These are phyloP conservation scores for Candida labiduridarum DNA, from an alignment of 1,139 yeast species.

Conservation along the genomic window DNA sequence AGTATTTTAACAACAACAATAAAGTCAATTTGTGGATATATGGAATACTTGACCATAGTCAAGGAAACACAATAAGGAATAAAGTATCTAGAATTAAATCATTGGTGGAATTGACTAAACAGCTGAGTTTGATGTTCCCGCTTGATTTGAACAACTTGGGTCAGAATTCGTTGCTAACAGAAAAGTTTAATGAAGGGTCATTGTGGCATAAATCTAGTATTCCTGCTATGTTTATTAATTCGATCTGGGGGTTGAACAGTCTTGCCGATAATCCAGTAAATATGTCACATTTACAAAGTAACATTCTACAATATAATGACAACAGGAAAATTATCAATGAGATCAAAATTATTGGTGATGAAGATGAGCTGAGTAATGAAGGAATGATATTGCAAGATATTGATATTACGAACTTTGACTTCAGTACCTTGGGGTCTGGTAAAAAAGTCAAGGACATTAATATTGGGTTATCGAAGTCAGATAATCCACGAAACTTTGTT, in stretches of 20 bases:
- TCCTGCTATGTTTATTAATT: slow-evolving; percentile 32
- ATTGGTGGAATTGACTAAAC: slow-evolving; percentile 44
- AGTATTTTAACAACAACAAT: slow-evolving; percentile 62
- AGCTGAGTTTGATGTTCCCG: slow-evolving; percentile 56
- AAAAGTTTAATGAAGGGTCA: slow-evolving; percentile 22
- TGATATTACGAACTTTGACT: slow-evolving; percentile 18
- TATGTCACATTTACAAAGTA: slow-evolving; percentile 39
- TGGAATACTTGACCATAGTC: slow-evolving; percentile 21
- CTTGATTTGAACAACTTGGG: slow-evolving; percentile 19
- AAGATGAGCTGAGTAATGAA: slow-evolving; percentile 3
- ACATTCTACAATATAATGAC: slow-evolving; percentile 29
- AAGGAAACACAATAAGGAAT: slow-evolving; percentile 12
- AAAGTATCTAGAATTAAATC: slow-evolving; percentile 48
- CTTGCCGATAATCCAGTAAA: slow-evolving; percentile 22
- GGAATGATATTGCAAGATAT: slow-evolving; percentile 13
- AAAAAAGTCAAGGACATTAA: slow-evolving; percentile 5
- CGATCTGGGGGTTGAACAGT: slow-evolving; percentile 43
- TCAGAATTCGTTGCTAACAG: slow-evolving; percentile 12
- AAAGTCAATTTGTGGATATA: slow-evolving; percentile 48
- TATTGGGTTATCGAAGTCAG: slow-evolving; percentile 15
- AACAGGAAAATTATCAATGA: slow-evolving; percentile 40
- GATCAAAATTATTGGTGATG: slow-evolving; percentile 21
- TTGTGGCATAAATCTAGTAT: slow-evolving; percentile 48
- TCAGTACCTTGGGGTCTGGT: background rate
- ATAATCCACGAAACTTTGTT: slow-evolving; percentile 8